Conservation (phyloP, 345 rosid genomes). For the Corymbia maculata region DNA sequence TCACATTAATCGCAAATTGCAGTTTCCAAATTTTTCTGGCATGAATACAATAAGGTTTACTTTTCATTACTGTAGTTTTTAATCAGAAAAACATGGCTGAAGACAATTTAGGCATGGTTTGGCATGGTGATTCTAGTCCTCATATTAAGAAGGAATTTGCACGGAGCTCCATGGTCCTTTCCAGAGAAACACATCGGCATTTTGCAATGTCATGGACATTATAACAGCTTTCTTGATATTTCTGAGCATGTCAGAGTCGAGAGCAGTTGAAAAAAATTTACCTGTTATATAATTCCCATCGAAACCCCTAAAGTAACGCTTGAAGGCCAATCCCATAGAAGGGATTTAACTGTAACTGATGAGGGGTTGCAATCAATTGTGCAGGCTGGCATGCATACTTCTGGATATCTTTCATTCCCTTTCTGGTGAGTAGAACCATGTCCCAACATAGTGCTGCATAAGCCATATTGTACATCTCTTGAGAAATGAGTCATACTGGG, state of each 20-base stretch:
- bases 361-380: neutral
- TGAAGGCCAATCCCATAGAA: neutral
- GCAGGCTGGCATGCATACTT: slow-evolving; percentile 84
- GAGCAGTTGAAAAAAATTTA: neutral
- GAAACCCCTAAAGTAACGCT: neutral
- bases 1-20: neutral
- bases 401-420: slow-evolving; percentile 65
- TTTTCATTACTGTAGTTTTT: neutral
- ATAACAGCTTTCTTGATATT: neutral
- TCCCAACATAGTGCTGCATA: neutral
- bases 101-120: neutral
- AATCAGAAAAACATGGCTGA: neutral
- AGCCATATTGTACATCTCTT: neutral
- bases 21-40: neutral
- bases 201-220: neutral
- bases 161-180: neutral
- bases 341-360: neutral
- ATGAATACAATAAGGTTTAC: neutral
- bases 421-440: slow-evolving; percentile 36
- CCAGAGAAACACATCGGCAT: neutral
- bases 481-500: neutral
- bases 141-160: neutral
- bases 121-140: neutral
- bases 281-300: neutral
- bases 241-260: neutral